Conservation (phyloP, 2,329 filamentous ascomycete genomes). For the Fusarium vanettenii region DNA sequence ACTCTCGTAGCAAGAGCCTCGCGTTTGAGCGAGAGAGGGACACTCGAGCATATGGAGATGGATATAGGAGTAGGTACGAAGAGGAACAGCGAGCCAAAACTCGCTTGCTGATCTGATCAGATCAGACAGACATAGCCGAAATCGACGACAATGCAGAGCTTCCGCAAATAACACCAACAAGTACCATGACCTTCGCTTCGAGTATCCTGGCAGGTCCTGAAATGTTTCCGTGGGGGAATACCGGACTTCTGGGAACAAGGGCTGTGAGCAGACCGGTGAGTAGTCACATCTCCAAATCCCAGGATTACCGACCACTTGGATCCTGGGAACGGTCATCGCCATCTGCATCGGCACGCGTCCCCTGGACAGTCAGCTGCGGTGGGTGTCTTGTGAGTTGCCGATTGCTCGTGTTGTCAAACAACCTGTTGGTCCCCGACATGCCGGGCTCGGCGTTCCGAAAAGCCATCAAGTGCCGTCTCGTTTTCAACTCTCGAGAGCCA, state of each 20-base stretch:
- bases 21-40: neutral
- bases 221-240: conserved; percentile 31
- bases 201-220: conserved; percentile 23
- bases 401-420: neutral
- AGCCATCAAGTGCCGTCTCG: conserved; percentile 1
- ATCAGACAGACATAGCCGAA: conserved; percentile 1
- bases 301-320: conserved; percentile 32
- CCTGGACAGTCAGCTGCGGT: neutral
- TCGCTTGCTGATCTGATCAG: neutral
- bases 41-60: neutral
- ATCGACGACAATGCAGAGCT: neutral
- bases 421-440: neutral
- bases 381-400: neutral
- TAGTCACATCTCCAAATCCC: conserved; percentile 32
- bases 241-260: conserved; percentile 34
- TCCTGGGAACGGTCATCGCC: conserved; percentile 10
- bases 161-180: neutral
- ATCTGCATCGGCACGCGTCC: conserved; percentile 20
- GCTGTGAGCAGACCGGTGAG: conserved; percentile 38
- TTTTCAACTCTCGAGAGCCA: neutral
- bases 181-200: conserved; percentile 6
- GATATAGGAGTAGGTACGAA: neutral
- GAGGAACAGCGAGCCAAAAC: neutral
- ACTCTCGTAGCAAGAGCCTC: neutral
- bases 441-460: conserved; percentile 3